These are phyloP conservation scores for Aureobasidium vineae DNA, from an alignment of 2,329 filamentous ascomycete species.

Conservation along the genomic window DNA sequence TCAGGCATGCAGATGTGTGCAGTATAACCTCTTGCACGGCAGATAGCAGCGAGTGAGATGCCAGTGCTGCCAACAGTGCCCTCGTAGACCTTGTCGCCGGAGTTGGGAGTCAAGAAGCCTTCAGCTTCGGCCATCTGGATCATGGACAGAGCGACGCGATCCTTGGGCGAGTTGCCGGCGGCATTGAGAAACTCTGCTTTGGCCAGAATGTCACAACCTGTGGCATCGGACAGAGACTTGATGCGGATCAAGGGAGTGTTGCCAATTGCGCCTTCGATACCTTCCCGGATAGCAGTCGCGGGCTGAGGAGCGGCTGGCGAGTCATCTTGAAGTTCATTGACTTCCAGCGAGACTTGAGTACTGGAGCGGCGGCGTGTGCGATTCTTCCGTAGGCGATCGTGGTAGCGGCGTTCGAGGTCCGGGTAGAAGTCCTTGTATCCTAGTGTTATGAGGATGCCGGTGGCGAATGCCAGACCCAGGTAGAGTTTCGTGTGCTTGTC, in stretches of 20 bases:
- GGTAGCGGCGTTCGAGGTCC: constrained; percentile 66
- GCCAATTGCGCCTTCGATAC: constrained; percentile 89
- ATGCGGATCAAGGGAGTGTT: constrained; percentile 88
- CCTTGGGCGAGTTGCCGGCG: constrained; percentile 89
- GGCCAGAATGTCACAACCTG: constrained; percentile 83
- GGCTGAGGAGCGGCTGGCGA: constrained; percentile 12
- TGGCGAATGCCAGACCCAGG: constrained; percentile 55
- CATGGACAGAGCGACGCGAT: constrained; percentile 88
- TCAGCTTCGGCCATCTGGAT: constrained; percentile 75
- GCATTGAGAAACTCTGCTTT: constrained; percentile 97
- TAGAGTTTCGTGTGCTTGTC: constrained; percentile 26
- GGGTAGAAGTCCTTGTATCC: constrained; percentile 79
- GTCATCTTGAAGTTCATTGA: constrained; percentile 6
- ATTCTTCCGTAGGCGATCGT: constrained; percentile 40
- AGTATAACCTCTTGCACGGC: constrained; percentile 81
- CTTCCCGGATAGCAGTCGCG: constrained; percentile 58
- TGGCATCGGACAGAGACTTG: constrained; percentile 78
- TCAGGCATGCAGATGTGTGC: constrained; percentile 98
- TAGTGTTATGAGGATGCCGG: constrained; percentile 71
- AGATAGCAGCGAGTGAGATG: constrained; percentile 88
- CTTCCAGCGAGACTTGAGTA: constrained; percentile 40
- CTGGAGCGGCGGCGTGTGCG: constrained; percentile 32
- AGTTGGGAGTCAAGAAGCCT: constrained; percentile 71
- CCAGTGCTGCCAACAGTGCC: constrained; percentile 95
- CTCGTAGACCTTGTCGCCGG: constrained; percentile 94